Evolutionary conservation across 2,329 filamentous ascomycete species (phyloP).

Genomic region (Gnomoniopsis smithogilvyi): DNA sequence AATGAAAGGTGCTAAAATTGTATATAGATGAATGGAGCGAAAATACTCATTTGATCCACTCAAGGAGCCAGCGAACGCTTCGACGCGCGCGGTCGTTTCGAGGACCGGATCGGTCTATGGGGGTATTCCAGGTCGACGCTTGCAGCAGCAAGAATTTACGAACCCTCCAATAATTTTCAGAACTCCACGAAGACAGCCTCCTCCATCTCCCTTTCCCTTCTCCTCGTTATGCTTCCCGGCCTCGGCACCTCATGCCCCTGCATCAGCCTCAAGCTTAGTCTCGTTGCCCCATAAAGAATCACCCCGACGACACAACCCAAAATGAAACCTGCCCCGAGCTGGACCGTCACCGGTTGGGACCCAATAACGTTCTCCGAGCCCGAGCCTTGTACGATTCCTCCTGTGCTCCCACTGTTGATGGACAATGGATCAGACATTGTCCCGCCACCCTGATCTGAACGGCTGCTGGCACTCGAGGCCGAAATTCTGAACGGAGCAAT

Average conservation of each 20-base stretch:
- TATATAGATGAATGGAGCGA: no score
- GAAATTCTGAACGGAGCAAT: no score
- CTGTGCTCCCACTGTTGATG: not conserved
- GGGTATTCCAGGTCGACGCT: not conserved
- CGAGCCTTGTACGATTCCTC: not conserved
- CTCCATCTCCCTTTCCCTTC: no score
- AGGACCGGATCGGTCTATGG: no score
- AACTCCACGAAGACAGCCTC: not conserved
- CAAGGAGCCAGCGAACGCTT: no score
- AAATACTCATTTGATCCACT: not conserved
- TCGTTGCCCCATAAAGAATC: not conserved
- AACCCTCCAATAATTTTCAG: not conserved
- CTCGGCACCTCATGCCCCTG: not conserved
- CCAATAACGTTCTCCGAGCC: not conserved
- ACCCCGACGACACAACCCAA: constrained; percentile 15
- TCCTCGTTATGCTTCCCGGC: not conserved
- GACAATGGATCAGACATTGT: not conserved
- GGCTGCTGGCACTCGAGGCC: no score
- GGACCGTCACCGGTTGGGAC: constrained; percentile 5
- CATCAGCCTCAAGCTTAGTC: not conserved
- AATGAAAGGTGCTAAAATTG: not conserved
- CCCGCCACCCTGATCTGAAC: not conserved
- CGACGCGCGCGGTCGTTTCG: not conserved
- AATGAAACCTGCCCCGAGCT: constrained; percentile 13
- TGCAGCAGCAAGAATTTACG: not conserved